Evolutionary conservation across 2,329 filamentous ascomycete species (phyloP).

Genomic region (Aspergillus fijiensis): DNA sequence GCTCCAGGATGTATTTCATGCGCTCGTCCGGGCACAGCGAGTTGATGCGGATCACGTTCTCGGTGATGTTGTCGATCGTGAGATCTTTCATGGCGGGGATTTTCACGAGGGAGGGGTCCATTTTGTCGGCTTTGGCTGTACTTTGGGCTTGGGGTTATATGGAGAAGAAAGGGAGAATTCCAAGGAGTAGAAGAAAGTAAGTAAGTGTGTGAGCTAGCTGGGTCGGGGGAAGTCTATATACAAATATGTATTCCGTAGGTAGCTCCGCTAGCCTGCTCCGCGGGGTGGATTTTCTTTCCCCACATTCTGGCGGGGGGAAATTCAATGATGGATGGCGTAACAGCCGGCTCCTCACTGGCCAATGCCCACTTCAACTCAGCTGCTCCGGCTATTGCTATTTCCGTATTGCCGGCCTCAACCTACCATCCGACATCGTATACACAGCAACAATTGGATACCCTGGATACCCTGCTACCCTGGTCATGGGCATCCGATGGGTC

Average conservation of each 20-base stretch:
- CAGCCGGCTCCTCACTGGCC: not conserved
- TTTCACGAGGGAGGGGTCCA: slow-evolving; percentile 45
- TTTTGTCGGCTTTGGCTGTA: slow-evolving; percentile 15
- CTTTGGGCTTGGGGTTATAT: not conserved
- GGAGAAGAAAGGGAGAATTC: not conserved
- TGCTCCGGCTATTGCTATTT: slow-evolving; percentile 4
- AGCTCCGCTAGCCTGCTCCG: not conserved
- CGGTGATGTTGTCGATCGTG: slow-evolving; percentile 76
- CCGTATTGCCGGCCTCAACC: not conserved
- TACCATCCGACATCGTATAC: too few species aligned
- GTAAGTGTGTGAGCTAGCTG: not conserved
- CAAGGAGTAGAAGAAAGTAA: not conserved
- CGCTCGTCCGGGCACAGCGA: slow-evolving; percentile 65
- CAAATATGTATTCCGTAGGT: not conserved
- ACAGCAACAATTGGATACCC: too few species aligned
- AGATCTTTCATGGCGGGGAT: slow-evolving; percentile 62
- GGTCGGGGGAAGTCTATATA: not conserved
- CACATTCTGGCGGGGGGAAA: slow-evolving; percentile 5
- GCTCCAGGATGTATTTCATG: slow-evolving; percentile 69
- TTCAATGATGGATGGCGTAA: too few species aligned
- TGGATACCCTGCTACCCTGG: too few species aligned
- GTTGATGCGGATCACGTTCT: slow-evolving; percentile 73
- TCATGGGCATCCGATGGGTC: too few species aligned
- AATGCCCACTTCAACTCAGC: not conserved
- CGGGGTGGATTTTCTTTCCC: not conserved